Evolutionary conservation across 805 yeast genomes (phyloP).

Genomic region (Metschnikowia drakensbergensis): DNA sequence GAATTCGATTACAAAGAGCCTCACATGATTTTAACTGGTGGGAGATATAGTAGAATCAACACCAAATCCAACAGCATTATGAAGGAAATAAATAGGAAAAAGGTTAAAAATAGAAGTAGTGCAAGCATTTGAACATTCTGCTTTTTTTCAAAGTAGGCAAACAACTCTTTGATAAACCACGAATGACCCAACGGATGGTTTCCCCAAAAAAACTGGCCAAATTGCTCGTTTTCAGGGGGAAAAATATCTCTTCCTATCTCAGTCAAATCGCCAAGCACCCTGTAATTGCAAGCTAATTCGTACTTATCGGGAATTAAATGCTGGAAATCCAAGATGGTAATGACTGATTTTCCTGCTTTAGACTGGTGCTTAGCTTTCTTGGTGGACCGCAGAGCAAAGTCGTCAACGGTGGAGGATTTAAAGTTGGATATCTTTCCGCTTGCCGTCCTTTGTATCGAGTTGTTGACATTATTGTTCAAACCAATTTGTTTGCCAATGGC

Average conservation of each 20-base stretch:
- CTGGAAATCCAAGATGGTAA: conserved; percentile 60
- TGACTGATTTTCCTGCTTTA: conserved; percentile 46
- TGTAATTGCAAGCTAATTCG: conserved; percentile 65
- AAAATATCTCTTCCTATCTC: conserved; percentile 9
- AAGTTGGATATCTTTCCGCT: conserved; percentile 39
- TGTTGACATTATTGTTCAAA: conserved; percentile 22
- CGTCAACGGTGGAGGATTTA: conserved; percentile 38
- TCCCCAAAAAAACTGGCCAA: conserved; percentile 63
- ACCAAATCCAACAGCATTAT: too few relatives aligned
- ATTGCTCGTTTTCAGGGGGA: conserved; percentile 5
- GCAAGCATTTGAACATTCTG: conserved; percentile 87
- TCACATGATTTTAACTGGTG: too few relatives aligned
- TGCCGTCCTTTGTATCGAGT: conserved; percentile 31
- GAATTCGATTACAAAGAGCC: too few relatives aligned
- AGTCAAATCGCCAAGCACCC: conserved; percentile 41
- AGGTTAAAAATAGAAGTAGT: too few relatives aligned
- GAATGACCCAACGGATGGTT: conserved; percentile 70
- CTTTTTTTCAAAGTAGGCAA: conserved; percentile 57
- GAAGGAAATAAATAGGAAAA: too few relatives aligned
- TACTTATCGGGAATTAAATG: conserved; percentile 71
- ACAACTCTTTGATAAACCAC: conserved; percentile 60
- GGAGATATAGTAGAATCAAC: too few relatives aligned
- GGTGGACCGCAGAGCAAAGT: conserved; percentile 21
- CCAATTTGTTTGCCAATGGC: conserved; percentile 35
- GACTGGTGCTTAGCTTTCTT: conserved; percentile 19